A percentile compares a stretch with the other conserved stretches of the same genome.
Conservation (phyloP, 768 basidiomycete genomes). For the Xerocomus brunneocitrinus region DNA sequence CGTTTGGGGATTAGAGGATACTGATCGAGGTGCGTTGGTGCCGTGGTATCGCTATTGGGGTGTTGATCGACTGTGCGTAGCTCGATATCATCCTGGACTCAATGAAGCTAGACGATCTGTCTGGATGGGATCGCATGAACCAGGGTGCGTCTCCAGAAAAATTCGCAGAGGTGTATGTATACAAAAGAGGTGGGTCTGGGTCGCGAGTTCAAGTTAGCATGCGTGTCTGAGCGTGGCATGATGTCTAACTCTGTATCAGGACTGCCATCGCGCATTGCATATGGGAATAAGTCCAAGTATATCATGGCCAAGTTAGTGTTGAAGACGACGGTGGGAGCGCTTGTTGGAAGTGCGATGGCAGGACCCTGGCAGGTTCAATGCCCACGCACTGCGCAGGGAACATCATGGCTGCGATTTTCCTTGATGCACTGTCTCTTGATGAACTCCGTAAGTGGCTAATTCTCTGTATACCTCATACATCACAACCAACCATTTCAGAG, state of each 20-base stretch:
- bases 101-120: constrained; percentile 91
- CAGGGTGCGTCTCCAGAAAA: constrained; percentile 79
- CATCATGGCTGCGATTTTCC: too few relatives aligned
- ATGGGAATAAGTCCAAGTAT: constrained; percentile 89
- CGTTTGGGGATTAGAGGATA: constrained; percentile 87
- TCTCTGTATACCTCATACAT: too few relatives aligned
- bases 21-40: constrained; percentile 70
- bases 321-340: too few relatives aligned
- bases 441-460: too few relatives aligned
- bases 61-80: constrained; percentile 36
- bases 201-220: constrained; percentile 84
- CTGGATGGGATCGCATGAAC: constrained; percentile 95
- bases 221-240: not conserved
- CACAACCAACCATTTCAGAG: too few relatives aligned
- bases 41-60: not conserved
- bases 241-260: constrained; percentile 39
- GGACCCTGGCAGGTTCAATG: too few relatives aligned
- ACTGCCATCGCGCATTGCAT: constrained; percentile 95
- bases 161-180: constrained; percentile 76
- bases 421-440: too few relatives aligned
- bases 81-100: constrained; percentile 93
- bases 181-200: constrained; percentile 80
- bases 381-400: too few relatives aligned
- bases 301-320: constrained; percentile 38
- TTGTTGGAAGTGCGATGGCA: too few relatives aligned